phyloP scores from a whole-genome alignment of 2,329 filamentous ascomycete genomes.

The Clonostachys rosea region DNA sequence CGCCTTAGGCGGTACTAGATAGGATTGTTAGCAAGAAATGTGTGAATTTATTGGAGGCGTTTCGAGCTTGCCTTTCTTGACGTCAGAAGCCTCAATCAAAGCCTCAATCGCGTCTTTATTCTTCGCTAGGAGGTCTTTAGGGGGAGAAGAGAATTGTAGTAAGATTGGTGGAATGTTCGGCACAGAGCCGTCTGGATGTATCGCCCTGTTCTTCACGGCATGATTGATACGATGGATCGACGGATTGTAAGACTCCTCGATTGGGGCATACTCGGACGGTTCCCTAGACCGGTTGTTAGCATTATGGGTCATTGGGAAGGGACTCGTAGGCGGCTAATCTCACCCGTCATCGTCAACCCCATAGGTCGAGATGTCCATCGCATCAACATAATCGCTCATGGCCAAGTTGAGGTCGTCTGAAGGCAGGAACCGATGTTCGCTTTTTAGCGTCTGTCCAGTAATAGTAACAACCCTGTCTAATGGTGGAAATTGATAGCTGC shows the following conservation, averaged over 20 bases:
- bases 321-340: conserved; percentile 11
- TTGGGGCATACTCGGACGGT: conserved; percentile 62
- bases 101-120: conserved; percentile 53
- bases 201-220: conserved; percentile 76
- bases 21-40: conserved; percentile 8
- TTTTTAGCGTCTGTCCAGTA: conserved; percentile 69
- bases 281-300: conserved; percentile 22
- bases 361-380: conserved; percentile 78
- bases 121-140: conserved; percentile 58
- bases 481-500: conserved; percentile 87
- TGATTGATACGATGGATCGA: conserved; percentile 85
- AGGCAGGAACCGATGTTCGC: conserved; percentile 80
- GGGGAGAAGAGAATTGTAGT: conserved; percentile 68
- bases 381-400: conserved; percentile 90
- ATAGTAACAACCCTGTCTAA: conserved; percentile 83
- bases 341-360: conserved; percentile 73
- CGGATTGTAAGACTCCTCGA: conserved; percentile 82
- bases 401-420: conserved; percentile 67
- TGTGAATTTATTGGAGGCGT: neutral
- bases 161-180: conserved; percentile 60
- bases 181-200: conserved; percentile 63
- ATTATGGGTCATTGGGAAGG: neutral
- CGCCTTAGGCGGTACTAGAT: conserved; percentile 68
- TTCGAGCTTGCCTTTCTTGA: conserved; percentile 69
- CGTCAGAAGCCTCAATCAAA: conserved; percentile 65